Conservation (phyloP, 257 asterid species). For the Nicotiana benthamiana region DNA sequence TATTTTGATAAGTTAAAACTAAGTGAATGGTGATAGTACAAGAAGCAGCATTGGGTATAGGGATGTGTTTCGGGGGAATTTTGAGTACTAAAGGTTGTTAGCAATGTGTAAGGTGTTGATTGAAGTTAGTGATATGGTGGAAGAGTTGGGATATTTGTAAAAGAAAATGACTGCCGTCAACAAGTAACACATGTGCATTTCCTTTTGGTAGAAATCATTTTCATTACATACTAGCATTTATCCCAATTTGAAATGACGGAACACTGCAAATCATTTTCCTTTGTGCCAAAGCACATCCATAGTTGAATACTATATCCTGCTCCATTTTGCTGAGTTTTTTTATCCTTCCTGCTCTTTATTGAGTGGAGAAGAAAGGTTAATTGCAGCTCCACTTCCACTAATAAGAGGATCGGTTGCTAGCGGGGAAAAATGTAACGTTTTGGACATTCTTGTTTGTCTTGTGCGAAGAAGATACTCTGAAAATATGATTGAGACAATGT, state of each 20-base stretch:
- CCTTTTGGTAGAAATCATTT: neutral
- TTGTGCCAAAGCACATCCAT: neutral
- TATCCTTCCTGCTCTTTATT: neutral
- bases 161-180: neutral
- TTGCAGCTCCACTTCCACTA: neutral
- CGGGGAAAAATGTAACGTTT: neutral
- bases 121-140: neutral
- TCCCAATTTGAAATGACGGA: neutral
- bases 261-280: neutral
- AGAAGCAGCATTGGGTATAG: neutral
- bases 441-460: neutral
- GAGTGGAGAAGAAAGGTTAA: neutral
- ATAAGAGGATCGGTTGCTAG: neutral
- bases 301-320: neutral
- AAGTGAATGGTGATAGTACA: neutral
- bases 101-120: neutral
- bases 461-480: neutral
- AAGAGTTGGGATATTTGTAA: neutral
- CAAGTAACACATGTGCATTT: neutral
- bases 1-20: neutral
- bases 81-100: neutral
- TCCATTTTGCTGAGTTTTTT: neutral
- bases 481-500: neutral
- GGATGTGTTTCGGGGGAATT: neutral
- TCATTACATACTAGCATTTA: neutral